A percentile compares a stretch with the other conserved stretches of the same genome.
These are phyloP conservation scores for Megacollybia platyphylla DNA, from an alignment of 1,284 basidiomycete species.

Conservation along the genomic window DNA sequence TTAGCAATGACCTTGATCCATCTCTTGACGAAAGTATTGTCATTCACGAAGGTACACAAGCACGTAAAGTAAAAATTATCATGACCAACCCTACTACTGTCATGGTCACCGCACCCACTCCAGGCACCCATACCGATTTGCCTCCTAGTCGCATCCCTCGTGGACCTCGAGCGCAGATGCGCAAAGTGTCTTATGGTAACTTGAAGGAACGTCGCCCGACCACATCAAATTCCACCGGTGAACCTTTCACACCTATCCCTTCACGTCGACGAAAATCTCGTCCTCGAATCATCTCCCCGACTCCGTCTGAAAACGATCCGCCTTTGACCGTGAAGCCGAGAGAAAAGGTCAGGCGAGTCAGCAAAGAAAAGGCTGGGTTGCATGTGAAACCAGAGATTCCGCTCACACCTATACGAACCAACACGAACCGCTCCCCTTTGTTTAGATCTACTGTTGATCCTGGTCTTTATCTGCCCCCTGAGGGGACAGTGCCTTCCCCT, in stretches of 20 bases:
- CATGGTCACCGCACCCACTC: conserved; percentile 35
- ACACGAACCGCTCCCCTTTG: conserved; percentile 15
- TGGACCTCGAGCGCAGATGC: conserved; percentile 23
- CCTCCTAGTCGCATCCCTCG: conserved; percentile 20
- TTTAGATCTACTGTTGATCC: conserved; percentile 23
- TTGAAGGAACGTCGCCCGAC: conserved; percentile 15
- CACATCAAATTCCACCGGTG: conserved; percentile 14
- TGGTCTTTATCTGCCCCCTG: conserved; percentile 19
- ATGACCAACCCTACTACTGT: conserved; percentile 33
- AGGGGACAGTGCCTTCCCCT: conserved; percentile 34
- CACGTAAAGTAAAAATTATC: conserved; percentile 20
- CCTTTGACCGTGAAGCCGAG: conserved; percentile 5
- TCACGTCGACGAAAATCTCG: conserved; percentile 13
- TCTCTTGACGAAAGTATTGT: not conserved
- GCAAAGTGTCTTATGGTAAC: conserved; percentile 10
- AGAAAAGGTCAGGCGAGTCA: conserved; percentile 8
- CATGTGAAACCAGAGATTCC: conserved; percentile 12
- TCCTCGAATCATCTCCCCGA: too few relatives aligned
- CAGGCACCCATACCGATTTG: conserved; percentile 13
- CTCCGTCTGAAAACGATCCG: conserved; percentile 8
- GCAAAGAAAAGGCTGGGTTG: conserved; percentile 13
- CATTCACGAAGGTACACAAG: not conserved
- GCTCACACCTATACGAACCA: conserved; percentile 18
- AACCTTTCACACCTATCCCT: conserved; percentile 15
- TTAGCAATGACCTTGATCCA: conserved; percentile 4